Conservation (phyloP, 805 yeast species). For the Sungouiozyma ichnusensis region DNA sequence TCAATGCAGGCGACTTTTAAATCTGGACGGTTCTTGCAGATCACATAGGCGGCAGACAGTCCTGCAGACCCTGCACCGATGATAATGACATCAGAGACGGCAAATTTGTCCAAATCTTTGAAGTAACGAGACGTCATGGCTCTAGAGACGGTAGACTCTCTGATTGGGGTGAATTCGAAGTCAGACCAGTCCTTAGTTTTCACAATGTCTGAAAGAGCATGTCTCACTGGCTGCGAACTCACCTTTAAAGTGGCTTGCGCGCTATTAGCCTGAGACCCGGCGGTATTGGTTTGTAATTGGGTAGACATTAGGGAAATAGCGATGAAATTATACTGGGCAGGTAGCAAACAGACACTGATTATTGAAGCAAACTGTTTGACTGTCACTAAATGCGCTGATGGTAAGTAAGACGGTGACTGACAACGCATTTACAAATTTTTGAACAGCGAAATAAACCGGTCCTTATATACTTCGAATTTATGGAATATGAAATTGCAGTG, state of each 20-base stretch:
- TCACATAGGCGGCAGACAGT: slow-evolving; percentile 60
- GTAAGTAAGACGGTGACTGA: no score
- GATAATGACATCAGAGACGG: slow-evolving; percentile 65
- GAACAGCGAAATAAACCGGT: no score
- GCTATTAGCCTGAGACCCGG: neutral
- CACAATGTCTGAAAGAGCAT: slow-evolving; percentile 25
- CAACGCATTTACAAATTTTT: no score
- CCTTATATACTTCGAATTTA: no score
- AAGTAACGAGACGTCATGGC: slow-evolving; percentile 73
- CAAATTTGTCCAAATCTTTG: slow-evolving; percentile 59
- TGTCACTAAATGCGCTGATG: no score
- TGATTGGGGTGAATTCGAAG: slow-evolving; percentile 59
- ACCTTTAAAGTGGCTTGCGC: slow-evolving; percentile 4
- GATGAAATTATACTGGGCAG: no score
- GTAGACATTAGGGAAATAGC: no score
- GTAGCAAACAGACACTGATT: no score
- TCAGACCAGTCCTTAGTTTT: slow-evolving; percentile 47
- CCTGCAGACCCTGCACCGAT: slow-evolving; percentile 77
- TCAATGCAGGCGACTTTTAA: slow-evolving; percentile 64
- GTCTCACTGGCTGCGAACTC: slow-evolving; percentile 14
- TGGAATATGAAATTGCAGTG: no score
- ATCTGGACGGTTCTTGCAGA: slow-evolving; percentile 67
- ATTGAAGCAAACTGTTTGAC: no score
- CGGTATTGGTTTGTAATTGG: neutral
- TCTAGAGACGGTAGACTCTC: slow-evolving; percentile 69